Percentiles rank a stretch among this genome's conserved stretches.
Evolutionary conservation across 2,329 filamentous ascomycete species (phyloP).

Genomic region (Neoarthrinium moseri): DNA sequence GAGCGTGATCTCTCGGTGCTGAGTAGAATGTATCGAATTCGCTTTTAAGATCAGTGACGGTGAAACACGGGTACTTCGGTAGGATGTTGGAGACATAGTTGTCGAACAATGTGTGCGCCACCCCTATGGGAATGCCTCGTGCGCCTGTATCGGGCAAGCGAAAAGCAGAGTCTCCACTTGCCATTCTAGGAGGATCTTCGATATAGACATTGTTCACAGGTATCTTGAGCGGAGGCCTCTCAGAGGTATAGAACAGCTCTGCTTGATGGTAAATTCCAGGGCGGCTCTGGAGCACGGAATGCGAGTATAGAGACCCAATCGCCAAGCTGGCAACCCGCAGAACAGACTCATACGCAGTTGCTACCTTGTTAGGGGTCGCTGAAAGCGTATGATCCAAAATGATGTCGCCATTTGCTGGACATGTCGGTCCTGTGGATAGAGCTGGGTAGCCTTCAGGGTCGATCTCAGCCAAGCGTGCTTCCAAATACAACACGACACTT

Average conservation of each 20-base stretch:
- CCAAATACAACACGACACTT: not conserved
- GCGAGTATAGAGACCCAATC: not conserved
- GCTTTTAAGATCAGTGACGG: not conserved
- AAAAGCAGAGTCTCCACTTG: not conserved
- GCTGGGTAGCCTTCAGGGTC: not conserved
- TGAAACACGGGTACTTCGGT: constrained; percentile 2
- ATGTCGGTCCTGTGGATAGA: not conserved
- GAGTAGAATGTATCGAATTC: not conserved
- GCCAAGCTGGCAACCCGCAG: not conserved
- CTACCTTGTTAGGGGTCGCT: not conserved
- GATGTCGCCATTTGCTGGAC: too few species aligned
- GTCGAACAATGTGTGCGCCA: not conserved
- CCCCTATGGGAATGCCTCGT: not conserved
- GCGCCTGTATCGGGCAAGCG: not conserved
- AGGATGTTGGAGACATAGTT: constrained; percentile 3
- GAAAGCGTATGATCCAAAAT: not conserved
- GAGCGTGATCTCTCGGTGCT: not conserved
- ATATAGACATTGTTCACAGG: not conserved
- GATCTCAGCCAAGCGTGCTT: not conserved
- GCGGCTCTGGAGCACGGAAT: not conserved
- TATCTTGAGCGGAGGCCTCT: constrained; percentile 1
- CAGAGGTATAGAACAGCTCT: constrained; percentile 7
- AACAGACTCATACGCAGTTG: not conserved
- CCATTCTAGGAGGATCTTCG: not conserved
- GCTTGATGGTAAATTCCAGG: not conserved